phyloP scores from a whole-genome alignment of 2,329 filamentous ascomycete species.

The Huntiella decipiens region DNA sequence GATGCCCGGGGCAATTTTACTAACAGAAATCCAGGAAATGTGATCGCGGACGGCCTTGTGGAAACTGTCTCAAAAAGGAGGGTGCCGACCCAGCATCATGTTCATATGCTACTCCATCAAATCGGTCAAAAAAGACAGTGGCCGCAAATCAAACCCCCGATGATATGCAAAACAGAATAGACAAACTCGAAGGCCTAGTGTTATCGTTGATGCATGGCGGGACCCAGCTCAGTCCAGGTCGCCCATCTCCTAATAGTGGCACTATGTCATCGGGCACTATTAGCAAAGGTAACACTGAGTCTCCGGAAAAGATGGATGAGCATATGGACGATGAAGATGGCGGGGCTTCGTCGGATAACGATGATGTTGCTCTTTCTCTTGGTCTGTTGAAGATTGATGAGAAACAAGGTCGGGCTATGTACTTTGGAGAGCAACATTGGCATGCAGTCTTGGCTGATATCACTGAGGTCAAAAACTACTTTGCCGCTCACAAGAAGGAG shows the following conservation, averaged over 20 bases:
- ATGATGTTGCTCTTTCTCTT: conserved; percentile 44
- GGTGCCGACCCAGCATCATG: conserved; percentile 64
- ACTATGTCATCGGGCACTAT: background rate
- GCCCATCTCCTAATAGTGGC: conserved; percentile 8
- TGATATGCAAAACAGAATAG: conserved; percentile 97
- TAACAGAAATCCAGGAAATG: conserved; percentile 47
- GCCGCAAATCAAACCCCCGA: conserved; percentile 48
- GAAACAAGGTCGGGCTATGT: conserved; percentile 61
- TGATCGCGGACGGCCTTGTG: conserved; percentile 76
- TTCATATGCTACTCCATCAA: conserved; percentile 56
- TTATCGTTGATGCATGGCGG: conserved; percentile 87
- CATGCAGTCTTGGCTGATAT: conserved; percentile 65
- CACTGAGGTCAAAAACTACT: conserved; percentile 85
- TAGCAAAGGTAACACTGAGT: conserved; percentile 1
- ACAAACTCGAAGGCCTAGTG: conserved; percentile 80
- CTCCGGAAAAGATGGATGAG: conserved; percentile 1
- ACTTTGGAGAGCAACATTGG: conserved; percentile 72
- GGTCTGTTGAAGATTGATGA: conserved; percentile 67
- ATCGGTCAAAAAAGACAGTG: conserved; percentile 53
- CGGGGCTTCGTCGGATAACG: conserved; percentile 6
- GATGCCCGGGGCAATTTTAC: background rate
- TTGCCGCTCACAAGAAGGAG: conserved; percentile 69
- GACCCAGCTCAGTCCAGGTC: conserved; percentile 27
- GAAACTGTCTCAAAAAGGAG: conserved; percentile 86
- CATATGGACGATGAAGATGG: conserved; percentile 12